Evolutionary conservation across 108 stramenopile species (phyloP), one percentile per base, ranked within the genome.

Genomic region (Skeletonema marinoi): DNA sequence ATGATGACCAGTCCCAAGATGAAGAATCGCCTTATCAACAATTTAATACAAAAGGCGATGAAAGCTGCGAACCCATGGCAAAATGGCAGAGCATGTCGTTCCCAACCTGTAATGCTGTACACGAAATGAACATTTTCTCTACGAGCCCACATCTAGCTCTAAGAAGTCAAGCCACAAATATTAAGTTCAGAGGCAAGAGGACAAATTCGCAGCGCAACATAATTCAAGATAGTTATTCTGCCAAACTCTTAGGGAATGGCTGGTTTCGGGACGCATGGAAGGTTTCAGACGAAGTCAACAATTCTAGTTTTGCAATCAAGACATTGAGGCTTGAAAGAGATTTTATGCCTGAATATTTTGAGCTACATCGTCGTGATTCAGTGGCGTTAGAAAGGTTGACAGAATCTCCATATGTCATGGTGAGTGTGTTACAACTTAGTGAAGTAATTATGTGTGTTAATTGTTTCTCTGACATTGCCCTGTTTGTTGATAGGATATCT

Each of bases 341-440:
- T 64, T 89, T 89, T 41, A 51, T 81, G 32, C 74, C 70, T 31
- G 88, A 91, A 68, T 87, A 85, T 46, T 89, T 74, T 75, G 88
- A 91, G 35, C 62, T 87, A 51, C 87, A 91, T 79, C 87, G 88
- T 25, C 71, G 82, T 61, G 90, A 91, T 82, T 88, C 90, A 7
- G 82, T 91, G 9, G 90, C 90, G 11, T 86, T 89, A 86, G 90
- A 91, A 63, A 78, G 88, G 8, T 65, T 91, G 59, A 83, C 85
- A 17, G 71, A 48, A 59, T 84, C 81, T 32, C 81, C 87, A n/a
- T 87, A 71, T 65, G 86, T 91, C 6, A 81, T 91, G 25, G 44
- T 46, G 5, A 46, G 44, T n/a, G 16, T n/a, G 11, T 9, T n/a
- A 11, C 3, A n/a, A 3, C 4, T 11, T 46, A 46, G 16, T 46